A percentile compares a stretch with the other conserved stretches of the same genome.
These are phyloP conservation scores for Volvox africanus DNA, from an alignment of 139 green algal species.

Conservation along the genomic window DNA sequence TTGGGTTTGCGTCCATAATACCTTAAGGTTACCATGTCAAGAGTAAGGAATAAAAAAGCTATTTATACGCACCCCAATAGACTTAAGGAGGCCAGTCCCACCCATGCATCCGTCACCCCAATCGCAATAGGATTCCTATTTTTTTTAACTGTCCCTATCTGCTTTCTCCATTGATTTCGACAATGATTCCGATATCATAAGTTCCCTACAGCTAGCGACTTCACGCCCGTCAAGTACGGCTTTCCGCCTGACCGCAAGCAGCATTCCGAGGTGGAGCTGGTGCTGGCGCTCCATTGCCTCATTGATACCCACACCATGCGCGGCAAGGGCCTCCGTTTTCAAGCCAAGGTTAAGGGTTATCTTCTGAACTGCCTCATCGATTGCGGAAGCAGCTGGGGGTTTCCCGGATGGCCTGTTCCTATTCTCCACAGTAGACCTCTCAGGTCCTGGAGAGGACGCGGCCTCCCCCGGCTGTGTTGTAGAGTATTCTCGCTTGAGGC, in stretches of 20 bases:
- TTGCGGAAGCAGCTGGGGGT: not conserved
- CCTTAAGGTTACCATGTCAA: too few relatives aligned
- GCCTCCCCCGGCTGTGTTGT: not conserved
- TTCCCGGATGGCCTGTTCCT: not conserved
- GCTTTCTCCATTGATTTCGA: not conserved
- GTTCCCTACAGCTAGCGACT: not conserved
- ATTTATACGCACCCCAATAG: too few relatives aligned
- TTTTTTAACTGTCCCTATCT: not conserved
- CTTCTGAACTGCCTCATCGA: constrained; percentile 4
- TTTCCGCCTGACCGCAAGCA: constrained; percentile 17
- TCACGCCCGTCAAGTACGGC: not conserved
- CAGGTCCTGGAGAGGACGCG: not conserved
- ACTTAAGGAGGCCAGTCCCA: too few relatives aligned
- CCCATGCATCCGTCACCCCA: too few relatives aligned
- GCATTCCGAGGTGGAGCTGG: not conserved
- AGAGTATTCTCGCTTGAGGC: not conserved
- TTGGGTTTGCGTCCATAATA: too few relatives aligned
- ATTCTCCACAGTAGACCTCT: not conserved
- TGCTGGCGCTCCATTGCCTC: constrained; percentile 26
- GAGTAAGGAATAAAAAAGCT: too few relatives aligned
- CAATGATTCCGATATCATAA: constrained; percentile 12
- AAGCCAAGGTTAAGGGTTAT: not conserved
- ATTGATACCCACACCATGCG: not conserved
- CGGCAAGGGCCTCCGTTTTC: not conserved
- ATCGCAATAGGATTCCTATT: too few relatives aligned